Evolutionary conservation across 768 basidiomycete species (phyloP).

Genomic region (Russula virescens): DNA sequence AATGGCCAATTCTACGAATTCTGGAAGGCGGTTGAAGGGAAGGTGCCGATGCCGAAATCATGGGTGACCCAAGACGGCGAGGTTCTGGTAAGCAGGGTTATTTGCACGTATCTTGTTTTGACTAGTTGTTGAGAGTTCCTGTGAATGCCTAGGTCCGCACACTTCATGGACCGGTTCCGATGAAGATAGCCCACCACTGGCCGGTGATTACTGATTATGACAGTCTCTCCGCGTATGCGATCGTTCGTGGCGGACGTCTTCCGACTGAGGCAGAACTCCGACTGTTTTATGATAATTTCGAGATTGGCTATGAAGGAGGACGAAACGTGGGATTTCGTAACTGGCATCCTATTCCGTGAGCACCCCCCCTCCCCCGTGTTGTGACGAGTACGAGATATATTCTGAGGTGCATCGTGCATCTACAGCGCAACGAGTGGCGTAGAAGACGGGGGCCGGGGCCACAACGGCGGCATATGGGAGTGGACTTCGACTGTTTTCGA

Average conservation of each 20-base stretch:
- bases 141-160: slow-evolving; percentile 58
- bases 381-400: slow-evolving; percentile 9
- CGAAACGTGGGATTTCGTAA: slow-evolving; percentile 84
- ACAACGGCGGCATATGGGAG: slow-evolving; percentile 97
- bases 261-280: slow-evolving; percentile 88
- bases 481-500: slow-evolving; percentile 87
- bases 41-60: slow-evolving; percentile 56
- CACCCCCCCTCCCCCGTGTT: slow-evolving; percentile 31
- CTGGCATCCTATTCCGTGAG: slow-evolving; percentile 92
- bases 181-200: slow-evolving; percentile 78
- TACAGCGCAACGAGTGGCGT: slow-evolving; percentile 63
- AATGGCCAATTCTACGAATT: slow-evolving; percentile 82
- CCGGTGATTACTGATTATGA: slow-evolving; percentile 77
- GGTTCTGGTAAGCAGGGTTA: slow-evolving; percentile 39
- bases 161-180: slow-evolving; percentile 75
- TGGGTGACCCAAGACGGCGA: slow-evolving; percentile 58
- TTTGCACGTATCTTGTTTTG: too few species aligned
- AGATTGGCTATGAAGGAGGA: slow-evolving; percentile 68
- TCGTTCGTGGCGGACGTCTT: slow-evolving; percentile 84
- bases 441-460: slow-evolving; percentile 50
- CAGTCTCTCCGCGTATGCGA: slow-evolving; percentile 74
- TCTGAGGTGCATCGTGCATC: background rate
- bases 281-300: slow-evolving; percentile 69
- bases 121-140: background rate
- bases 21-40: slow-evolving; percentile 44